Conservation (phyloP, 805 yeast genomes). For the Candida alai region DNA sequence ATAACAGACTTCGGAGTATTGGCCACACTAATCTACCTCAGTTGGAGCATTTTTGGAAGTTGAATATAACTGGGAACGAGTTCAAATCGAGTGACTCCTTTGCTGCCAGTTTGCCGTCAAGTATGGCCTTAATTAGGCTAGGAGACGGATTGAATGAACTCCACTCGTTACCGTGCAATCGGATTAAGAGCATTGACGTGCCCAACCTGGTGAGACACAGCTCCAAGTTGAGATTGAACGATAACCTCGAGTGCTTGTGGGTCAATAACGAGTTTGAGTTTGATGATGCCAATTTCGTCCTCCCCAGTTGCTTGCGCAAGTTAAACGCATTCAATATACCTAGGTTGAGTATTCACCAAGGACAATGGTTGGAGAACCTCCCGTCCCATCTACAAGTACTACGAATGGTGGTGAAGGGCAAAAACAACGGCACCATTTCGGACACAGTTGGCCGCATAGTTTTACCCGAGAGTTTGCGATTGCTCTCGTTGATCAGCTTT, state of each 20-base stretch:
- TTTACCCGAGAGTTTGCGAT: conserved; percentile 2
- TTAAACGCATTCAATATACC: background rate
- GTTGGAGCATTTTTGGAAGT: background rate
- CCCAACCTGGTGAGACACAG: conserved; percentile 1
- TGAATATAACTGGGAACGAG: conserved; percentile 3
- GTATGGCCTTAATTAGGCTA: background rate
- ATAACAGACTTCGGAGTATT: conserved; percentile 3
- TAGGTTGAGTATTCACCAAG: background rate
- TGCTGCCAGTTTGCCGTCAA: conserved; percentile 4
- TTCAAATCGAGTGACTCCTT: conserved; percentile 3
- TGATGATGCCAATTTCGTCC: conserved; percentile 1
- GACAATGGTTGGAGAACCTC: conserved; percentile 3
- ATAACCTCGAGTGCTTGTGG: background rate
- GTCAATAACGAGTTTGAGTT: conserved; percentile 2
- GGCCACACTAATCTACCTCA: background rate
- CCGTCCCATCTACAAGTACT: conserved; percentile 3
- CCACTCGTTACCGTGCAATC: conserved; percentile 1
- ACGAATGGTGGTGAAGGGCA: background rate
- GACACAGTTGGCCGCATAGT: background rate
- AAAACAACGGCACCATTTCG: background rate
- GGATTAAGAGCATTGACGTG: background rate
- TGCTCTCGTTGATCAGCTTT: conserved; percentile 1
- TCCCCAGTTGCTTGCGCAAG: background rate
- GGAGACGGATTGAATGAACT: background rate
- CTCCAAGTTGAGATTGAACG: conserved; percentile 1